These are phyloP conservation scores for Leucosporidium yakuticum DNA, from an alignment of 768 basidiomycete species.

Conservation along the genomic window DNA sequence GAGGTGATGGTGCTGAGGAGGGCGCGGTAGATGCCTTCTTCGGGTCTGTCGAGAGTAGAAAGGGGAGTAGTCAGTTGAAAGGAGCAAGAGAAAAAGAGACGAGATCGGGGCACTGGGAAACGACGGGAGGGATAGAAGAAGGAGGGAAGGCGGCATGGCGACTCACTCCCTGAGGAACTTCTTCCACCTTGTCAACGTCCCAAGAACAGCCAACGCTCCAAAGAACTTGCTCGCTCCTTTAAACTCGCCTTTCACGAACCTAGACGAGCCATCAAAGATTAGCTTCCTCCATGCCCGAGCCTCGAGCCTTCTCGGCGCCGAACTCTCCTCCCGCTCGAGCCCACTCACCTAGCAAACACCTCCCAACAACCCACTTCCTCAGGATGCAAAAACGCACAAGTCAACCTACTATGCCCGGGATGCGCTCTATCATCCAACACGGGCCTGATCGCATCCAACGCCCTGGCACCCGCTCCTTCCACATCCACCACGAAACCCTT, in stretches of 20 bases:
- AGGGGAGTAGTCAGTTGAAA: background rate
- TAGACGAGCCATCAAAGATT: no score
- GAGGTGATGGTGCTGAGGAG: background rate
- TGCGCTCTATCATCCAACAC: background rate
- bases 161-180: constrained; percentile 3
- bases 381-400: constrained; percentile 5
- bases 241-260: background rate
- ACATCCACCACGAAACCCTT: no score
- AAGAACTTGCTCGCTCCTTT: background rate
- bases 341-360: background rate
- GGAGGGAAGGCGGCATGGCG: no score
- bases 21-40: background rate
- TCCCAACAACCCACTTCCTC: background rate
- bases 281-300: no score
- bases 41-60: background rate
- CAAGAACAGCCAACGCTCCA: background rate
- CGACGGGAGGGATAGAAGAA: no score
- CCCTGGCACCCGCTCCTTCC: no score
- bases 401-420: background rate
- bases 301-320: no score
- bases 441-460: background rate
- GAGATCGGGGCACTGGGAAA: no score
- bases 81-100: background rate
- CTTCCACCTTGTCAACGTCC: background rate
- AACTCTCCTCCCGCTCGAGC: no score